A percentile compares a stretch with the other conserved stretches of the same genome.
These are phyloP conservation scores for Trichoderma koningii DNA, from an alignment of 2,329 filamentous ascomycete species.

Conservation along the genomic window DNA sequence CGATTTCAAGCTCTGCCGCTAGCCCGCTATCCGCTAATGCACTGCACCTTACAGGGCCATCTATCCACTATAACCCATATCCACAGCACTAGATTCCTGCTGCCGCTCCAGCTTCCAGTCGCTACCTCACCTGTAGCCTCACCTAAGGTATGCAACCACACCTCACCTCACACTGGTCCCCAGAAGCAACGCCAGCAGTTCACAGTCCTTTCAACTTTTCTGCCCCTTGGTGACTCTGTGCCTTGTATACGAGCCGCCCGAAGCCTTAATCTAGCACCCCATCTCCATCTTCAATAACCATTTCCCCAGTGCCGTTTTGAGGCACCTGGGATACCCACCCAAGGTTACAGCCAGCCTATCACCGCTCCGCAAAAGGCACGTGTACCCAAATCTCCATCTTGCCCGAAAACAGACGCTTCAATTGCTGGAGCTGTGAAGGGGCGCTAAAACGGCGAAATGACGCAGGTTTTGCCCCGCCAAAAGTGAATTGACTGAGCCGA, in stretches of 20 bases:
- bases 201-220: too few species aligned
- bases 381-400: not conserved
- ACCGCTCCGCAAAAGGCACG: conserved; percentile 2
- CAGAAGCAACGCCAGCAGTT: too few species aligned
- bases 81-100: not conserved
- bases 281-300: too few species aligned
- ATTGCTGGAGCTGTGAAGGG: not conserved
- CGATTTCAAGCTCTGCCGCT: not conserved
- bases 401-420: not conserved
- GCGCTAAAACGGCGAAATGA: conserved; percentile 11
- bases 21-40: too few species aligned
- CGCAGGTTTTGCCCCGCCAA: conserved; percentile 14
- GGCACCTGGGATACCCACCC: too few species aligned
- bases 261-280: too few species aligned
- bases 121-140: not conserved
- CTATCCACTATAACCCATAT: not conserved
- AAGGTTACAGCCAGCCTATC: conserved; percentile 2
- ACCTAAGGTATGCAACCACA: not conserved
- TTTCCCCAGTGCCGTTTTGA: not conserved
- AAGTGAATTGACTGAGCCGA: not conserved
- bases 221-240: too few species aligned
- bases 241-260: too few species aligned
- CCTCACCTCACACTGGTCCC: too few species aligned
- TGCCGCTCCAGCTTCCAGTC: not conserved
- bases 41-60: not conserved